phyloP scores from a whole-genome alignment of 345 rosid species.

The Nephelium lappaceum region DNA sequence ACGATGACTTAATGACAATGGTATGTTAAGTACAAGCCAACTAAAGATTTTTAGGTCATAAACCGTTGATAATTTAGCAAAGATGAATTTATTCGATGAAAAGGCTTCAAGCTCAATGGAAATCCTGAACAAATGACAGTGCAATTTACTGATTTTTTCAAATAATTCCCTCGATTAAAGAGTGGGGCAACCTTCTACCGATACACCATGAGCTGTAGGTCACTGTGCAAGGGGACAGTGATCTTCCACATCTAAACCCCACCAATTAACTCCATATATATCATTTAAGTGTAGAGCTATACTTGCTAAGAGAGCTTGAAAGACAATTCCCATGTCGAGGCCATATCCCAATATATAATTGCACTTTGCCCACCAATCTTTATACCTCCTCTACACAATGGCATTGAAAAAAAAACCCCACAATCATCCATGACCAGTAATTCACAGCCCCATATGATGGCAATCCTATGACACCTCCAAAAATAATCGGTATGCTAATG shows the following conservation, averaged over 20 bases:
- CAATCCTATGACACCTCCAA: background rate
- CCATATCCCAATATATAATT: background rate
- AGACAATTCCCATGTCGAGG: slow-evolving; percentile 14
- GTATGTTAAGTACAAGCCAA: too few species aligned
- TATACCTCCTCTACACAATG: slow-evolving; percentile 3
- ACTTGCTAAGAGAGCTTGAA: background rate
- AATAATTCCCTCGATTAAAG: background rate
- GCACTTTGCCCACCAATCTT: slow-evolving; percentile 14
- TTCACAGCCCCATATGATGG: background rate
- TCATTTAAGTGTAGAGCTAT: background rate
- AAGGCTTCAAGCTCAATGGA: too few species aligned
- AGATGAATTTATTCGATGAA: too few species aligned
- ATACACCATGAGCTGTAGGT: background rate
- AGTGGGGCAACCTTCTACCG: background rate
- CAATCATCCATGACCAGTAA: background rate
- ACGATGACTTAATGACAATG: too few species aligned
- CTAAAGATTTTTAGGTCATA: too few species aligned
- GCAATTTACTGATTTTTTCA: too few species aligned
- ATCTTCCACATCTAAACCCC: slow-evolving; percentile 8
- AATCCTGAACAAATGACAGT: too few species aligned
- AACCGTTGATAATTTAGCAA: too few species aligned
- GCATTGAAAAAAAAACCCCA: slow-evolving; percentile 8
- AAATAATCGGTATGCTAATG: background rate
- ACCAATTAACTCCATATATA: slow-evolving; percentile 14
- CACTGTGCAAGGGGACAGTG: background rate